These are phyloP conservation scores for Moesziomyces sp. DNA, from an alignment of 1,284 basidiomycete genomes.

Conservation along the genomic window DNA sequence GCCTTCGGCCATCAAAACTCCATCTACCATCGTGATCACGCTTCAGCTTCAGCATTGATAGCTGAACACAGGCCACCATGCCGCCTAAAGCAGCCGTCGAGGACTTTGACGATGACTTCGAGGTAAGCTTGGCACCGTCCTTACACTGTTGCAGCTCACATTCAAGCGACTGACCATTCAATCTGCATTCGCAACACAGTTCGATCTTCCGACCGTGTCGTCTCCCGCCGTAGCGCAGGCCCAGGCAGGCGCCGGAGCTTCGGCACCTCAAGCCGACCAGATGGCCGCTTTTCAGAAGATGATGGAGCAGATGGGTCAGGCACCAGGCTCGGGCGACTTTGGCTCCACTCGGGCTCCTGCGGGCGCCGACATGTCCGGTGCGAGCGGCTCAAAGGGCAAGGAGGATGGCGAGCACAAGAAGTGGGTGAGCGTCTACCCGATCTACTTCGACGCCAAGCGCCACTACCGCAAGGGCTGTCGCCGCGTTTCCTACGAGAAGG, in stretches of 20 bases:
- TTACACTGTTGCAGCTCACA: not conserved
- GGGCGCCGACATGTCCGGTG: constrained; percentile 5
- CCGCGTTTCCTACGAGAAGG: constrained; percentile 80
- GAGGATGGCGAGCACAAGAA: constrained; percentile 70
- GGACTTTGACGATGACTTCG: constrained; percentile 67
- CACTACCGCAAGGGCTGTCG: constrained; percentile 84
- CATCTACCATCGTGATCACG: not conserved
- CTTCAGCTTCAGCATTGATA: not conserved
- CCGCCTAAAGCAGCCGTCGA: constrained; percentile 59
- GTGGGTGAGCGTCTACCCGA: constrained; percentile 94
- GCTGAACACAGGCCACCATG: constrained; percentile 21
- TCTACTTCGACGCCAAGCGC: constrained; percentile 95
- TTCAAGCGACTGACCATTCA: constrained; percentile 4
- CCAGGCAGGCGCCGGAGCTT: constrained; percentile 6
- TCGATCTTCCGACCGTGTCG: constrained; percentile 56
- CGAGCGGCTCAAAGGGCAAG: constrained; percentile 25
- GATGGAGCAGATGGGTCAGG: constrained; percentile 60
- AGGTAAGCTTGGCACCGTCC: constrained; percentile 43
- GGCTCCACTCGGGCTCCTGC: constrained; percentile 27
- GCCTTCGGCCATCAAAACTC: too few relatives aligned
- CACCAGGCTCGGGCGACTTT: constrained; percentile 37
- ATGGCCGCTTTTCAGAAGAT: constrained; percentile 59
- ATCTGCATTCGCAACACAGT: constrained; percentile 19
- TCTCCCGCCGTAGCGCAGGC: constrained; percentile 41
- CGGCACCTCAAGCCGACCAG: constrained; percentile 45